Evolutionary conservation across 1,284 basidiomycete genomes (phyloP).

Genomic region (Polyporus tsugae): DNA sequence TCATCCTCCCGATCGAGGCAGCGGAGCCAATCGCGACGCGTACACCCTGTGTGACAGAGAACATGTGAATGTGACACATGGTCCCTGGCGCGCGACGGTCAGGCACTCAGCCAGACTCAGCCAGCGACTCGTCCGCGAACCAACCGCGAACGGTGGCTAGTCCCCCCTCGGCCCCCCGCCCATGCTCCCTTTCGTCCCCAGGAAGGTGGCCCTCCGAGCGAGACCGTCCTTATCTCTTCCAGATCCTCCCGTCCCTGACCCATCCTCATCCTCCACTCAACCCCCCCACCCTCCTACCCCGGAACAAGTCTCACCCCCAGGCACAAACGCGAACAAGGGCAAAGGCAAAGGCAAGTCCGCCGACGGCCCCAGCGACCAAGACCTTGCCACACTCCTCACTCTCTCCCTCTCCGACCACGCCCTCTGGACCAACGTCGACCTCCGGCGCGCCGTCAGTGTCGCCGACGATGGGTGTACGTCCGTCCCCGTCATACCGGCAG

Average conservation of each 20-base stretch:
- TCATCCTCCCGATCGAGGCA: background rate
- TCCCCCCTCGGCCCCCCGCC: slow-evolving; percentile 6
- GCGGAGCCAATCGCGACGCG: slow-evolving; percentile 1
- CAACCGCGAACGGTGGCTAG: slow-evolving; percentile 3
- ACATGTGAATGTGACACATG: slow-evolving; percentile 5
- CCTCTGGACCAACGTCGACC: slow-evolving; percentile 63
- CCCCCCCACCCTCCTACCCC: background rate
- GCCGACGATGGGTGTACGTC: slow-evolving; percentile 60
- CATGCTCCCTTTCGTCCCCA: slow-evolving; percentile 42
- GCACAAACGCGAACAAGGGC: background rate
- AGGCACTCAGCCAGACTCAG: background rate
- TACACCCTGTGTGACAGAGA: background rate
- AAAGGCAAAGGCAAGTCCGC: slow-evolving; percentile 3
- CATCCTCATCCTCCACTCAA: background rate
- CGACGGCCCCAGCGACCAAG: slow-evolving; percentile 43
- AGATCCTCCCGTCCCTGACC: slow-evolving; percentile 2
- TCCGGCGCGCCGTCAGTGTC: slow-evolving; percentile 57
- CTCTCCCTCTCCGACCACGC: slow-evolving; percentile 73
- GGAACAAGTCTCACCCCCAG: background rate
- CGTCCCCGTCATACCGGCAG: slow-evolving; percentile 14
- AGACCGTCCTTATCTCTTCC: slow-evolving; percentile 8
- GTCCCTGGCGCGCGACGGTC: slow-evolving; percentile 1
- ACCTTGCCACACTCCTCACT: slow-evolving; percentile 56
- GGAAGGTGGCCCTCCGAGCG: slow-evolving; percentile 36
- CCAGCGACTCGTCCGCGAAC: slow-evolving; percentile 1